Percentiles rank a stretch among this genome's conserved stretches.
phyloP scores from a whole-genome alignment of 129 eudicot species.

The Pittosporum tobira region DNA sequence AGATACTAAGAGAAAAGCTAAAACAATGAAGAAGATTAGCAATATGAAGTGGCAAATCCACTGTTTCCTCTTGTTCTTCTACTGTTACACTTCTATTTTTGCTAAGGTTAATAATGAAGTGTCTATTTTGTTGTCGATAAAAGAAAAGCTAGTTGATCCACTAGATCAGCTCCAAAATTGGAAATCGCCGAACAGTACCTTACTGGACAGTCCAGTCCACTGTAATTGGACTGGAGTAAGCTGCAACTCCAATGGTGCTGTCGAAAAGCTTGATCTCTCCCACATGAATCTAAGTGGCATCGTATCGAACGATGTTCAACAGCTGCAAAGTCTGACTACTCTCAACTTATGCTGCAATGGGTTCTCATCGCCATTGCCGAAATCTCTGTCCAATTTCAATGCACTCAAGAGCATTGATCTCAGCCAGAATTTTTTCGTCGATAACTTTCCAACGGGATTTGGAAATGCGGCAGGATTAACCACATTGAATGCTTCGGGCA shows the following conservation, averaged over 20 bases:
- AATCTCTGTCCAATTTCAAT: slow-evolving; percentile 48
- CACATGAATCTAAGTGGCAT: slow-evolving; percentile 58
- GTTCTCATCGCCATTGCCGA: slow-evolving; percentile 58
- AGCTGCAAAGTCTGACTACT: slow-evolving; percentile 29
- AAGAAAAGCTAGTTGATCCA: slow-evolving; percentile 54
- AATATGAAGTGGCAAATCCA: slow-evolving; percentile 13
- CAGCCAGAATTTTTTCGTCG: slow-evolving; percentile 66
- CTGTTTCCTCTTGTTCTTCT: slow-evolving; percentile 21
- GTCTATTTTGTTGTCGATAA: slow-evolving; percentile 49
- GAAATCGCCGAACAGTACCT: slow-evolving; percentile 22
- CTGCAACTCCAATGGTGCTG: slow-evolving; percentile 50
- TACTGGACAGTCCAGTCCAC: slow-evolving; percentile 21
- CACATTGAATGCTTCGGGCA: slow-evolving; percentile 59
- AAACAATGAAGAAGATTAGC: slow-evolving; percentile 11
- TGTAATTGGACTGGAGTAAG: slow-evolving; percentile 79
- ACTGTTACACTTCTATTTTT: slow-evolving; percentile 21
- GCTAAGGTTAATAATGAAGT: slow-evolving; percentile 36
- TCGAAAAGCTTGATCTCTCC: slow-evolving; percentile 65
- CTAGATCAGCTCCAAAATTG: slow-evolving; percentile 54
- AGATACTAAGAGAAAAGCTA: neutral
- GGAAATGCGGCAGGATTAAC: slow-evolving; percentile 39
- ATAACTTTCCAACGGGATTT: slow-evolving; percentile 55
- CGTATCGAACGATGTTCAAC: slow-evolving; percentile 44
- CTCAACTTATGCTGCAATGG: slow-evolving; percentile 66
- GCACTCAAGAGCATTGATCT: slow-evolving; percentile 42